Evolutionary conservation across 768 basidiomycete genomes (phyloP).

Genomic region (Glaciozyma antarctica): DNA sequence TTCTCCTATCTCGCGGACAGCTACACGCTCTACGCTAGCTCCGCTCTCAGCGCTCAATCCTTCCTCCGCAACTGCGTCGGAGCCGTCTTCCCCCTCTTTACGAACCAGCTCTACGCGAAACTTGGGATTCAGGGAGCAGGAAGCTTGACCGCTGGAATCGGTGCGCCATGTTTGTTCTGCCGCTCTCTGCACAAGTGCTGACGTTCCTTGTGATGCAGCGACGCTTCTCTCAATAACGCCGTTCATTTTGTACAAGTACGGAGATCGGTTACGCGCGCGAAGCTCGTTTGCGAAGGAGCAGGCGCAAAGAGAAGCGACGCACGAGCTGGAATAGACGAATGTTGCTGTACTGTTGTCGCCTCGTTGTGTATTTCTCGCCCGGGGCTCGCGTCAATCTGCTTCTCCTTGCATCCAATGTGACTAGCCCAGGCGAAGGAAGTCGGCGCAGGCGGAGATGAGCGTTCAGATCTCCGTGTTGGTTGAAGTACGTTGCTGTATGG

Average conservation of each 20-base stretch:
- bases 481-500: too few relatives aligned
- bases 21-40: conserved; percentile 10
- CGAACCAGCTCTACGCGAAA: conserved; percentile 47
- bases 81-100: conserved; percentile 55
- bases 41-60: conserved; percentile 10
- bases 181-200: neutral
- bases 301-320: neutral
- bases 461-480: too few relatives aligned
- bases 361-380: too few relatives aligned
- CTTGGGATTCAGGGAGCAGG: conserved; percentile 54
- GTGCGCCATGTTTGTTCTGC: too few relatives aligned
- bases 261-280: conserved; percentile 8
- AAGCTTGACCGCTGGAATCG: conserved; percentile 18
- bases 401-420: too few relatives aligned
- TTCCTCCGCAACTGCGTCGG: conserved; percentile 39
- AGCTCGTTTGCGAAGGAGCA: conserved; percentile 7
- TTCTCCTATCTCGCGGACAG: conserved; percentile 1
- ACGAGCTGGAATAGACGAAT: neutral
- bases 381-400: too few relatives aligned
- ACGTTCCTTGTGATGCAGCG: neutral
- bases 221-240: conserved; percentile 19
- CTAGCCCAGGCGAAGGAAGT: too few relatives aligned
- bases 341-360: too few relatives aligned
- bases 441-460: too few relatives aligned
- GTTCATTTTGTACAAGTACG: conserved; percentile 25